Base-by-base conservation (phyloP, 129 eudicot genomes). In the Arctium lappa region DNA sequence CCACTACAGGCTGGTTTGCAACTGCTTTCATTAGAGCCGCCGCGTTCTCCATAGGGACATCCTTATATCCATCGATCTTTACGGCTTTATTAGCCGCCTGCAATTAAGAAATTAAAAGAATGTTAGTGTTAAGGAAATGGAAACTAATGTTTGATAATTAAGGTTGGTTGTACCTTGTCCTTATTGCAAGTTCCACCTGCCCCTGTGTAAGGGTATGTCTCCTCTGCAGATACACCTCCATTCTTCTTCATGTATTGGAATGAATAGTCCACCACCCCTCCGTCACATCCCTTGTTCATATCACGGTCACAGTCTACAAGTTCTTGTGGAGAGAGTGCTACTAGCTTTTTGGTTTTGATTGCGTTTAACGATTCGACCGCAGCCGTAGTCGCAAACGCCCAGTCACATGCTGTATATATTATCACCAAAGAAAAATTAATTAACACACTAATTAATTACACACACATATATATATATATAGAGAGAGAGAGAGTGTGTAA, bases 181-280 rank as follows among this genome's bases (percentile, higher is more conserved):
- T 10, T 16, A 71, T 86, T 87, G 74, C 97, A 91, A 3, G 18
- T 82, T 34, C 93, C 92, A 75, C 84, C 89, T 50, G 46, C 63
- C 30, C 84, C 90, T 8, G 3, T 77, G 89, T 92, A 92, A 75
- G 97, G 93, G 56, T 92, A 92, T 81, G 42, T 16, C 15, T 29
- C 6, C 44, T 76, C 70, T 76, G 69, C 81, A 32, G 89, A 79
- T 34, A 87, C 1, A 15, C 91, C 93, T 9, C 91, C 93, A 29
- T 83, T 50, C 72, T 70, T 82, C 79, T 85, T 72, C 50, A 87
- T 83, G 85, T 78, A 89, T 8, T 80, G 85, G 72, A 87, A 89
- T 42, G 89, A 91, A 34, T 73, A 39, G 29, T 89, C 93, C 93
- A 89, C 82, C 39, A 89, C 82, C 7, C 93, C 93, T 78, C 93